These are phyloP conservation scores for Ascochyta fabae DNA, from an alignment of 2,329 filamentous ascomycete genomes.

Conservation along the genomic window DNA sequence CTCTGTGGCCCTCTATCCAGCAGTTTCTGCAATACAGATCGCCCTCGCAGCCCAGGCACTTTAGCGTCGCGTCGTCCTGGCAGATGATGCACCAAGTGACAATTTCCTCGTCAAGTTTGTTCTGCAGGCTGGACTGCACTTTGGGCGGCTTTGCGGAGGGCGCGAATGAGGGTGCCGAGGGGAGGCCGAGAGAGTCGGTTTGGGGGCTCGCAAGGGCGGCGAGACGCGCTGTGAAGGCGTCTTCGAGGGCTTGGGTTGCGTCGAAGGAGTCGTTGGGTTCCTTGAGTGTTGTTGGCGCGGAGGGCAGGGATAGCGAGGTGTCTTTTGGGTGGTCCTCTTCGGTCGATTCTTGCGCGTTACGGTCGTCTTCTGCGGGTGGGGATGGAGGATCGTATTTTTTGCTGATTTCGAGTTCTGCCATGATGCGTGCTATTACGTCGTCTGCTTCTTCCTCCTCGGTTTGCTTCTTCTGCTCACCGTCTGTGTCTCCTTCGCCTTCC, in stretches of 20 bases:
- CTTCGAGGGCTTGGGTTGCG: constrained; percentile 48
- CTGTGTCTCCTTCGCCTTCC: constrained; percentile 26
- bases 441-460: constrained; percentile 52
- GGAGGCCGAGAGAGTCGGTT: constrained; percentile 46
- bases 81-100: constrained; percentile 84
- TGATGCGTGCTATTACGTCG: constrained; percentile 54
- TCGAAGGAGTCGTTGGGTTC: constrained; percentile 36
- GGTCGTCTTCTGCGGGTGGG: constrained; percentile 16
- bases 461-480: constrained; percentile 28
- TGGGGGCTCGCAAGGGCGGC: constrained; percentile 47
- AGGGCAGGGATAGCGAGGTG: constrained; percentile 47
- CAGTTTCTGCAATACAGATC: constrained; percentile 79
- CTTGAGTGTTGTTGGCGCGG: constrained; percentile 45
- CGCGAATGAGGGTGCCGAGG: constrained; percentile 55
- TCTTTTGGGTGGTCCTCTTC: constrained; percentile 17
- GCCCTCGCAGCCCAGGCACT: constrained; percentile 73
- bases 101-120: constrained; percentile 71
- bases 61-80: constrained; percentile 75
- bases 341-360: no score
- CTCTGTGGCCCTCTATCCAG: constrained; percentile 81
- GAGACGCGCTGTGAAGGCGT: constrained; percentile 54
- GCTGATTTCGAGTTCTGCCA: constrained; percentile 55
- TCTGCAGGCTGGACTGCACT: constrained; percentile 45
- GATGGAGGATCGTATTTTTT: constrained; percentile 46
- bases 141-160: constrained; percentile 48